Conservation (phyloP, 192 early-diverging fungal species). For the Umbelopsis isabellina region DNA sequence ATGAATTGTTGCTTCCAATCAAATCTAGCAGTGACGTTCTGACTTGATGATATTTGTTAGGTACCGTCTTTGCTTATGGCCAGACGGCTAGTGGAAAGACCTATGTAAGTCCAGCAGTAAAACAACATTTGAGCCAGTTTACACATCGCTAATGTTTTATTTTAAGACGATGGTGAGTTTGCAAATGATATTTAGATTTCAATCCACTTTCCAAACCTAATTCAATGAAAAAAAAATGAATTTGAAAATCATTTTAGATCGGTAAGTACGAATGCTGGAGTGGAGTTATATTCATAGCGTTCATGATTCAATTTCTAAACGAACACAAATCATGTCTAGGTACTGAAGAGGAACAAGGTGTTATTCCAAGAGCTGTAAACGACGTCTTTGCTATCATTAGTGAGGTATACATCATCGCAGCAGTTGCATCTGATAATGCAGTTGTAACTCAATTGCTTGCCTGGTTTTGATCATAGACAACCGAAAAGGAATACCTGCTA, state of each 20-base stretch:
- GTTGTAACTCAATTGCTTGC: neutral
- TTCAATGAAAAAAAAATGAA: too few species aligned
- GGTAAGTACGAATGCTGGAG: neutral
- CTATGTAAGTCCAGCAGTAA: constrained; percentile 46
- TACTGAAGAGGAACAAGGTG: constrained; percentile 68
- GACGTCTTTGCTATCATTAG: constrained; percentile 79
- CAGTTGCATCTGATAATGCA: neutral
- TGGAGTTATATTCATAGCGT: neutral
- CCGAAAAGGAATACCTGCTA: constrained; percentile 81
- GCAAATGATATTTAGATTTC: neutral
- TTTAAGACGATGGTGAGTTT: constrained; percentile 9
- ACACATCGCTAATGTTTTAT: neutral
- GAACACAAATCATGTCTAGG: constrained; percentile 43
- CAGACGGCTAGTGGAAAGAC: constrained; percentile 98
- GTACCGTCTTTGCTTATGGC: constrained; percentile 97
- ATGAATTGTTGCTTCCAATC: neutral
- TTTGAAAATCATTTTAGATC: neutral
- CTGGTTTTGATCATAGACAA: constrained; percentile 43
- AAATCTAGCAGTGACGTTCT: neutral
- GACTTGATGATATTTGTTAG: constrained; percentile 39
- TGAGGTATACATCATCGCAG: constrained; percentile 37
- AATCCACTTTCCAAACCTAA: neutral
- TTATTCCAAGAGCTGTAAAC: constrained; percentile 77
- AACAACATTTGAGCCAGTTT: neutral
- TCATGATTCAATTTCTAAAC: neutral